Base-by-base conservation (phyloP, 2,329 filamentous ascomycete species). In the Epichloe scottii region DNA sequence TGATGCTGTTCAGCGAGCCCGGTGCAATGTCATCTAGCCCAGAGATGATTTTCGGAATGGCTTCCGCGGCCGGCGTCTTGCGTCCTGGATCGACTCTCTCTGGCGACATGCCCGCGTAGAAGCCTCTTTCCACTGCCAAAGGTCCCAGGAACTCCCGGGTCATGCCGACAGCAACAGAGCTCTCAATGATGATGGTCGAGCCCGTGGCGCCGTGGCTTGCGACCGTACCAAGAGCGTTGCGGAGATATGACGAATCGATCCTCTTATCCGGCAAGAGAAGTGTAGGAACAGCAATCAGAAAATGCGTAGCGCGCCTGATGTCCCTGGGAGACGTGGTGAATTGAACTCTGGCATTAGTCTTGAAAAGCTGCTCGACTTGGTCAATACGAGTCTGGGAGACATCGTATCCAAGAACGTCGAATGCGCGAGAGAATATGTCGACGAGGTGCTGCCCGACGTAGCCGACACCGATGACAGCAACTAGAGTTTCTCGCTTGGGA, bases 91-190 rank as follows among this genome's bases (percentile, higher is more conserved):
- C 75, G n/a, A 77, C 71, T 10, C 74, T 66, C 63, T 76, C 72
- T 4, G 73, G 73, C 1, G 73, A 75, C 73, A 77, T 77, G 50
- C 73, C 73, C 1, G 66, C 71, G 34, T 66, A 69, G 56, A 75
- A 70, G 5, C 69, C 66, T 30, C 62, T 65, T 23, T 63, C 59
- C 51, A 66, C 57, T 19, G 70, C 71, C 17, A 77, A 59, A 8
- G 73, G 71, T 0, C 68, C 71, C 17, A 78, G 68, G 5, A 78
- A 66, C 39, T 68, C 55, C 15, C 76, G 67, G 0, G 76, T 78
- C 71, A 75, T 78, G 19, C 76, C 76, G 10, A 79, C 71, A 10
- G 74, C 71, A 19, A 79, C 75, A 1, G 73, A 76, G 53, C 71
- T 75, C 56, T 79, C 76, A 26, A 79, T 69, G 26, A 78, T 71